These are phyloP conservation scores for Begonia fuchsioides DNA, from an alignment of 306 rosid species.

Conservation along the genomic window DNA sequence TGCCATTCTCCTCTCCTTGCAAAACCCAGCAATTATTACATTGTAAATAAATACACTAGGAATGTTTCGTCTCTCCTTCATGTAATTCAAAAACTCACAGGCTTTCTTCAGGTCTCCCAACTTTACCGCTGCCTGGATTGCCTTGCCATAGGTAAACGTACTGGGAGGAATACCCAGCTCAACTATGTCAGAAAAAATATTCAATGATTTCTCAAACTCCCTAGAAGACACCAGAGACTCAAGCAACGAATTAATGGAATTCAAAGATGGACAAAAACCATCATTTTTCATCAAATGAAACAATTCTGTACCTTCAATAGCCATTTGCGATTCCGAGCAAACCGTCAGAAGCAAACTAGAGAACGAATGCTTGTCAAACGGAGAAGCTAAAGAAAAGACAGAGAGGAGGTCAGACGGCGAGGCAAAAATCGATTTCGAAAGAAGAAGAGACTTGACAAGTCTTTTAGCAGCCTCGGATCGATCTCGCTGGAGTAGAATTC, in stretches of 20 bases:
- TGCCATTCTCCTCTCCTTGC: constrained; percentile 28
- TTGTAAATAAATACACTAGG: constrained; percentile 47
- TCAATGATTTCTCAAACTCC: constrained; percentile 22
- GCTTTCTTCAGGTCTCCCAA: constrained; percentile 33
- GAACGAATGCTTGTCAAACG: constrained; percentile 28
- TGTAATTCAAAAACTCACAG: constrained; percentile 20
- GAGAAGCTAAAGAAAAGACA: constrained; percentile 23
- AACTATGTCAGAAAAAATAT: constrained; percentile 29
- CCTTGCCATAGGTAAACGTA: constrained; percentile 34
- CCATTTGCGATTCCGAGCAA: constrained; percentile 28
- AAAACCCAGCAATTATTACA: constrained; percentile 34
- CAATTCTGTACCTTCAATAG: constrained; percentile 25
- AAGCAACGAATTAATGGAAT: constrained; percentile 29
- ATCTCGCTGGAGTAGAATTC: constrained; percentile 26
- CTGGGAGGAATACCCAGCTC: constrained; percentile 37
- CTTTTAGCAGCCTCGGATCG: constrained; percentile 22
- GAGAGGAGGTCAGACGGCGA: constrained; percentile 38
- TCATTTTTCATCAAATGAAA: constrained; percentile 35
- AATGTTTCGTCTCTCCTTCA: constrained; percentile 25
- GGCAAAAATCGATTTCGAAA: constrained; percentile 22
- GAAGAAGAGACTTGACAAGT: constrained; percentile 35
- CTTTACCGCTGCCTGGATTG: constrained; percentile 48
- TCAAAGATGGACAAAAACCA: constrained; percentile 29
- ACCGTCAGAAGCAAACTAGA: constrained; percentile 33
- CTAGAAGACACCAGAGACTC: constrained; percentile 21